Percentiles rank a stretch among this genome's conserved stretches.
phyloP scores from a whole-genome alignment of 2,329 filamentous ascomycete species.

The Ustilaginoidea virens region DNA sequence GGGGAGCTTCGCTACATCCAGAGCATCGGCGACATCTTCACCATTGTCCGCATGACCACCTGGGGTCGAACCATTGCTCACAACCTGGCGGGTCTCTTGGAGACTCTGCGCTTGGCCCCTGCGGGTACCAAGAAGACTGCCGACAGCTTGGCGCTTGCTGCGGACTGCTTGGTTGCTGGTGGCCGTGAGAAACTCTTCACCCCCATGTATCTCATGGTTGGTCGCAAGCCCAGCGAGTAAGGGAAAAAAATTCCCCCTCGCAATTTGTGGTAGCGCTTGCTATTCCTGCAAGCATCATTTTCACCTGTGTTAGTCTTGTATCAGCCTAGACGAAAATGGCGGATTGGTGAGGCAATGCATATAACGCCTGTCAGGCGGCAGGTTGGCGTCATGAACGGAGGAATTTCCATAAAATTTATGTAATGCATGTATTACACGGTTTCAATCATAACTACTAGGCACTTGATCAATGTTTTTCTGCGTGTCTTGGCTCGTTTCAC shows the following conservation, averaged over 20 bases:
- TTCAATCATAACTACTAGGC: too few species aligned
- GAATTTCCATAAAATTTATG: slow-evolving; percentile 1
- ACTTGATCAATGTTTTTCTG: too few species aligned
- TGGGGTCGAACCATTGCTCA: slow-evolving; percentile 63
- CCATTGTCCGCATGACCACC: slow-evolving; percentile 79
- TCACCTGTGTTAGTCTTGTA: too few species aligned
- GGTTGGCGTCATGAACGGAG: slow-evolving; percentile 3
- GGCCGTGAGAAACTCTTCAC: slow-evolving; percentile 87
- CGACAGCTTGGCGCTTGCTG: slow-evolving; percentile 68
- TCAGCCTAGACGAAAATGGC: too few species aligned
- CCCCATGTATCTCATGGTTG: slow-evolving; percentile 96
- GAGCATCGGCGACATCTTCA: slow-evolving; percentile 64
- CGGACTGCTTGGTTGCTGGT: slow-evolving; percentile 75
- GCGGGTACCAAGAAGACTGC: slow-evolving; percentile 88
- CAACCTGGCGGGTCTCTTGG: slow-evolving; percentile 59
- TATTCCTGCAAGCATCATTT: too few species aligned
- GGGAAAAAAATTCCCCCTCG: too few species aligned
- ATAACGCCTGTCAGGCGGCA: slow-evolving; percentile 1
- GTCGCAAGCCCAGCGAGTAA: slow-evolving; percentile 51
- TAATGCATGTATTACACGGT: slow-evolving; percentile 3
- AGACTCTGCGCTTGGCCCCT: slow-evolving; percentile 61
- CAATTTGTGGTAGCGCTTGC: too few species aligned
- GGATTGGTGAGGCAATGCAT: slow-evolving; percentile 1
- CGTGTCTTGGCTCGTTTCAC: too few species aligned
- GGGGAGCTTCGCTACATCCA: slow-evolving; percentile 76